These are phyloP conservation scores for Cornus suecica DNA, from an alignment of 148 eudicot genomes.

Conservation along the genomic window DNA sequence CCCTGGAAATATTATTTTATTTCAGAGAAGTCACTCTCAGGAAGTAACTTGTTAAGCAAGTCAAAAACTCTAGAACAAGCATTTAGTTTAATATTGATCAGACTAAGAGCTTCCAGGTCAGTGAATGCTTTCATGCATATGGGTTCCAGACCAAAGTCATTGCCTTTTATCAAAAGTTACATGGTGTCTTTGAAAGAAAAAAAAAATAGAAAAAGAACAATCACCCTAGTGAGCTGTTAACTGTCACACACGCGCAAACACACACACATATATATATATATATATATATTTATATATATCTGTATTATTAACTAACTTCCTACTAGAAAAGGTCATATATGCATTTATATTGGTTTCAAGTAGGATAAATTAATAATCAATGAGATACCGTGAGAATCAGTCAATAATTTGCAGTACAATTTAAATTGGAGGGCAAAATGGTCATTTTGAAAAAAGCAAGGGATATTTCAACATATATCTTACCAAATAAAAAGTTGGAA, in stretches of 20 bases:
- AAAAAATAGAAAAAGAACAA: too few species aligned
- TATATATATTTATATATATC: too few species aligned
- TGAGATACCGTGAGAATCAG: neutral
- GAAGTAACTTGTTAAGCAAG: slow-evolving; percentile 7
- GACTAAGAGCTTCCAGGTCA: slow-evolving; percentile 2
- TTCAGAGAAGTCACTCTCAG: neutral
- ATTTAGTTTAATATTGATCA: neutral
- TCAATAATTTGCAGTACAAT: neutral
- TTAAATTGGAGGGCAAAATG: neutral
- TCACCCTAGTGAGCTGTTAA: neutral
- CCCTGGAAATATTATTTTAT: neutral
- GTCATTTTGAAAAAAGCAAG: slow-evolving; percentile 5
- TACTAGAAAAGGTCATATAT: neutral
- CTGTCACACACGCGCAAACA: too few species aligned
- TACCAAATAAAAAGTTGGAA: slow-evolving; percentile 11
- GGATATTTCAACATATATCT: neutral
- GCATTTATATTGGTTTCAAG: neutral
- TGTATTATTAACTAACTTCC: neutral
- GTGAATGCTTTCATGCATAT: neutral
- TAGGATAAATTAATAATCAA: neutral
- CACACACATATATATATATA: too few species aligned
- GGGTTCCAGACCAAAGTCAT: slow-evolving; percentile 2
- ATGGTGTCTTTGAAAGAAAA: neutral
- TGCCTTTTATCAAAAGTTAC: neutral
- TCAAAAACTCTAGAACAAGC: slow-evolving; percentile 13